phyloP scores from a whole-genome alignment of 1,284 basidiomycete genomes.

The Fomitopsis pinicola region DNA sequence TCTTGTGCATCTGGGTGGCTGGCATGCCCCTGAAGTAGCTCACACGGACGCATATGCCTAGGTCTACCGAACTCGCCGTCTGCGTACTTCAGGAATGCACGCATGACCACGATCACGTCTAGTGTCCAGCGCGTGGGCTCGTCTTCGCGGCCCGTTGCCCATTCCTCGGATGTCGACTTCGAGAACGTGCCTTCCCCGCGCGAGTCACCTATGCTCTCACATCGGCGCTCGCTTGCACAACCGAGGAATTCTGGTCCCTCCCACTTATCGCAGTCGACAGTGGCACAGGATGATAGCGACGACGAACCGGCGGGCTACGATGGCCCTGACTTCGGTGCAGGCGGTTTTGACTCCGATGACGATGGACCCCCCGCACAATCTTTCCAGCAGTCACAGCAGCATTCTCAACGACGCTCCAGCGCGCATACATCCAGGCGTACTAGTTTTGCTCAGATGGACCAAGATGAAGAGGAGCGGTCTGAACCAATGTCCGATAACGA shows the following conservation, averaged over 20 bases:
- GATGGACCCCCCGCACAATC: conserved; percentile 17
- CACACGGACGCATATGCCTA: conserved; percentile 3
- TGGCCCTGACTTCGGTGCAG: conserved; percentile 17
- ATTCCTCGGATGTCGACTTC: conserved; percentile 55
- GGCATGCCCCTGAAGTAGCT: neutral
- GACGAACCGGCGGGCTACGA: conserved; percentile 24
- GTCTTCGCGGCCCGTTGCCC: conserved; percentile 47
- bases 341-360: conserved; percentile 14
- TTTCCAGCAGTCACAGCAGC: conserved; percentile 5
- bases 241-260: conserved; percentile 43
- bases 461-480: conserved; percentile 32
- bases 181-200: conserved; percentile 61
- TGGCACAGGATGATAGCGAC: conserved; percentile 28
- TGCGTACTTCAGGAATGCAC: conserved; percentile 50
- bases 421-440: conserved; percentile 30
- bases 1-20: neutral
- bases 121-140: conserved; percentile 43
- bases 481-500: conserved; percentile 21
- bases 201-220: conserved; percentile 24
- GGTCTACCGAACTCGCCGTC: conserved; percentile 41
- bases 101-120: conserved; percentile 41
- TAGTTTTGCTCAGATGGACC: conserved; percentile 45
- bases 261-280: conserved; percentile 35
- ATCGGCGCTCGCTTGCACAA: conserved; percentile 33
- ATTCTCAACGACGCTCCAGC: conserved; percentile 1